Conservation (phyloP, 305 asterid genomes). For the Withania somnifera region DNA sequence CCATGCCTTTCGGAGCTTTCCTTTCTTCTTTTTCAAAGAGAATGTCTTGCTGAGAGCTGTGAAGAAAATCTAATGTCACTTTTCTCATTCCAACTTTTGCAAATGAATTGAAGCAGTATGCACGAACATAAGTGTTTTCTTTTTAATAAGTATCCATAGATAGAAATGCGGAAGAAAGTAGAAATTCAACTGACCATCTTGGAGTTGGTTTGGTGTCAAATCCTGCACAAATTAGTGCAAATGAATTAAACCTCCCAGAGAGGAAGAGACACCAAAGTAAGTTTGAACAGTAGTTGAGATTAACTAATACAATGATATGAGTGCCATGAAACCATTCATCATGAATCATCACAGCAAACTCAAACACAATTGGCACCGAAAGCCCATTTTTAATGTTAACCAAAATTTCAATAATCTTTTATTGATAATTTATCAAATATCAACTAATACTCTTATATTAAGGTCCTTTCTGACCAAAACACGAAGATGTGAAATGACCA, state of each 20-base stretch:
- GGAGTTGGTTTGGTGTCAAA: constrained; percentile 88
- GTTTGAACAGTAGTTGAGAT: background rate
- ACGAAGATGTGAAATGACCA: background rate
- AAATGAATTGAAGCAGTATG: background rate
- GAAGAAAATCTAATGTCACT: constrained; percentile 21
- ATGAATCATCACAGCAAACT: background rate
- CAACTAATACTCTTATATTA: background rate
- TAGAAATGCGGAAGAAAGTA: background rate
- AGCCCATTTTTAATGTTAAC: background rate
- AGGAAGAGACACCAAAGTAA: constrained; percentile 2
- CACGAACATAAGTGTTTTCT: background rate
- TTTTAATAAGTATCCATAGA: background rate
- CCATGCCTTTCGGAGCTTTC: constrained; percentile 93
- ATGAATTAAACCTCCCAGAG: background rate
- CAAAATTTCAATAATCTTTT: background rate
- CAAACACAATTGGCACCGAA: background rate
- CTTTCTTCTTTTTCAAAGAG: constrained; percentile 67
- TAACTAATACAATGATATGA: background rate
- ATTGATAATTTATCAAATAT: background rate
- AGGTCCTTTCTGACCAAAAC: background rate
- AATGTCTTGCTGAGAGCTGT: constrained; percentile 93
- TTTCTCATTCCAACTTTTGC: background rate
- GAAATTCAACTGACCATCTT: constrained; percentile 49
- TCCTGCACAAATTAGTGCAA: constrained; percentile 45
- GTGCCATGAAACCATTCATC: background rate